Percentiles rank a stretch among this genome's conserved stretches.
phyloP scores from a whole-genome alignment of 345 rosid genomes.

The Balakata baccata region DNA sequence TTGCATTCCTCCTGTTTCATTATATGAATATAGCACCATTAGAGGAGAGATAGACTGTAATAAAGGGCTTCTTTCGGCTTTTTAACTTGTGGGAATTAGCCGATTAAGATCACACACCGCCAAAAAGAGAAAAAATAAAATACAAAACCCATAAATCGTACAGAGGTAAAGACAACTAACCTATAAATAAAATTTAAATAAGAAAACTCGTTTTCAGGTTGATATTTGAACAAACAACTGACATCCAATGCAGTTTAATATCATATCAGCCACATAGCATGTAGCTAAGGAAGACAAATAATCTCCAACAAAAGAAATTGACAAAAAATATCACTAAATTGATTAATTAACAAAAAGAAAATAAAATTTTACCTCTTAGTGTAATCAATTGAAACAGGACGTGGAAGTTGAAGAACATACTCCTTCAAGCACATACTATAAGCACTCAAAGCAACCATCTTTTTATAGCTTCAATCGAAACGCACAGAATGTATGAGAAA shows the following conservation, averaged over 20 bases:
- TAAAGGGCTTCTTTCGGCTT: background rate
- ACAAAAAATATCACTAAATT: no score
- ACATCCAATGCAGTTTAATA: no score
- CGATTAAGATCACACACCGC: background rate
- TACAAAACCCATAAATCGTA: background rate
- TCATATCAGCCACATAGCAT: no score
- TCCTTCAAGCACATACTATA: slow-evolving; percentile 40
- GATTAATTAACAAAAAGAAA: background rate
- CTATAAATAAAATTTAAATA: background rate
- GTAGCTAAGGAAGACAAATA: no score
- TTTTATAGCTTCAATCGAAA: background rate
- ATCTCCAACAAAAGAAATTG: no score
- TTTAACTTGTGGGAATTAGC: background rate
- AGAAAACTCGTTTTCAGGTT: background rate
- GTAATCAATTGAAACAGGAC: slow-evolving; percentile 26
- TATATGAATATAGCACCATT: background rate
- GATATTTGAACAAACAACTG: background rate
- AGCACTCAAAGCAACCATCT: slow-evolving; percentile 45
- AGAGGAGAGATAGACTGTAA: background rate
- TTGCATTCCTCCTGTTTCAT: slow-evolving; percentile 38
- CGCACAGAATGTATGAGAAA: background rate
- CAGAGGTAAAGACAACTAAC: background rate
- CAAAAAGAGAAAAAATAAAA: background rate
- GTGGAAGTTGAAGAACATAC: slow-evolving; percentile 30
- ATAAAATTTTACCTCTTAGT: slow-evolving; percentile 40